These are phyloP conservation scores for Candolleomyces aberdarensis DNA, from an alignment of 768 basidiomycete genomes.

Conservation along the genomic window DNA sequence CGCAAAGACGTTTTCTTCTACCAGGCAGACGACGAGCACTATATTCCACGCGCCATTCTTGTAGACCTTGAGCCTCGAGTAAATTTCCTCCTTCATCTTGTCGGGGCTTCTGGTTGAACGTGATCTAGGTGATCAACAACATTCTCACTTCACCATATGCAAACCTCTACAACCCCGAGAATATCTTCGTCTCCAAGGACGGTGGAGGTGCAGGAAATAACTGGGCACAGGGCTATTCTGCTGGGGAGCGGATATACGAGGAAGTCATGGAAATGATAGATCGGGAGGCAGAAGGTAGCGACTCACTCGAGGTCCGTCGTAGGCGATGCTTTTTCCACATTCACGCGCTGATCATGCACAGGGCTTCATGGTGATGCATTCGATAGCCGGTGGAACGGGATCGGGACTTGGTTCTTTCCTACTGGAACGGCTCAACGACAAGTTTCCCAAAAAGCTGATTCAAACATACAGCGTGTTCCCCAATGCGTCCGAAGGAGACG, in stretches of 20 bases:
- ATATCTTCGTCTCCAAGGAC: conserved; percentile 93
- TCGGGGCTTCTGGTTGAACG: conserved; percentile 9
- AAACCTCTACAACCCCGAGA: conserved; percentile 95
- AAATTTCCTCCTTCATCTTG: conserved; percentile 23
- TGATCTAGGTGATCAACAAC: conserved; percentile 85
- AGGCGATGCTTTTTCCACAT: neutral
- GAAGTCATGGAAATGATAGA: conserved; percentile 99
- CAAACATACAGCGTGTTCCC: conserved; percentile 99
- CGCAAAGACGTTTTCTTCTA: conserved; percentile 99
- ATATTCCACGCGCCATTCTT: conserved; percentile 94
- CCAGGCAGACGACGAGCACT: conserved; percentile 99
- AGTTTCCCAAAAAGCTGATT: conserved; percentile 97
- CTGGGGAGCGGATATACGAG: conserved; percentile 90
- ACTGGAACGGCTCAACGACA: conserved; percentile 93
- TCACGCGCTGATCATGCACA: conserved; percentile 27
- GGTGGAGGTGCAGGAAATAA: conserved; percentile 99
- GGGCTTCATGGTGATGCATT: conserved; percentile 99
- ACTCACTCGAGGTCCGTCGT: conserved; percentile 81
- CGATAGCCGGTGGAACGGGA: conserved; percentile 97
- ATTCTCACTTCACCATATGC: conserved; percentile 88
- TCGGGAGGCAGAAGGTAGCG: conserved; percentile 95
- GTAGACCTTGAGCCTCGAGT: conserved; percentile 97
- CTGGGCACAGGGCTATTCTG: conserved; percentile 93
- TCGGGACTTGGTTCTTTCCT: conserved; percentile 98
- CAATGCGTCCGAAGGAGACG: conserved; percentile 88